Evolutionary conservation across 2,329 filamentous ascomycete species (phyloP).

Genomic region (Fusarium coicis): DNA sequence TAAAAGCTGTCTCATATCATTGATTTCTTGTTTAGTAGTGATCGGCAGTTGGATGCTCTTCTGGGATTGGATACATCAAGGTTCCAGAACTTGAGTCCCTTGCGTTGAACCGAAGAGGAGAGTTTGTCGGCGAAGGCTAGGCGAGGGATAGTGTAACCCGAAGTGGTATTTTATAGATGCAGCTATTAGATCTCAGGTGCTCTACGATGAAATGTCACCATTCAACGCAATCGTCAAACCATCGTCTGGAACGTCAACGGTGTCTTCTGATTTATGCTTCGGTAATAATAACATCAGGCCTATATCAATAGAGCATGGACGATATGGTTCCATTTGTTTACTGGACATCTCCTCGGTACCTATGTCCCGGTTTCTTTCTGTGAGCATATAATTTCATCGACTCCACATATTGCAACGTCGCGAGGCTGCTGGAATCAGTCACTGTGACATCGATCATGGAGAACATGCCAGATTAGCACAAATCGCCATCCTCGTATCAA

Average conservation of each 20-base stretch:
- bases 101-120: neutral
- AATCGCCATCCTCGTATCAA: neutral
- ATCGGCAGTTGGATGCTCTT: neutral
- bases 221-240: neutral
- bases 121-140: neutral
- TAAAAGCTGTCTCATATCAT: neutral
- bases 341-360: rapidly evolving
- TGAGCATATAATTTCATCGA: neutral
- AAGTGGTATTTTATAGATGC: neutral
- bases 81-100: neutral
- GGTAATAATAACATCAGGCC: rapidly evolving
- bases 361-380: neutral
- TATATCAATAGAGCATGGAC: neutral
- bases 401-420: neutral
- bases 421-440: rapidly evolving
- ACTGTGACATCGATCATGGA: neutral
- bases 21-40: neutral
- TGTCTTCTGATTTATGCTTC: neutral
- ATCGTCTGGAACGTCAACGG: neutral
- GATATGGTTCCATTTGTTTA: neutral
- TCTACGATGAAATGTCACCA: neutral
- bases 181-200: neutral
- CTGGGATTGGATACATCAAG: neutral
- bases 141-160: neutral
- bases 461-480: neutral